Conservation (phyloP, 1,284 basidiomycete genomes). For the Xerocomus minutiporus region DNA sequence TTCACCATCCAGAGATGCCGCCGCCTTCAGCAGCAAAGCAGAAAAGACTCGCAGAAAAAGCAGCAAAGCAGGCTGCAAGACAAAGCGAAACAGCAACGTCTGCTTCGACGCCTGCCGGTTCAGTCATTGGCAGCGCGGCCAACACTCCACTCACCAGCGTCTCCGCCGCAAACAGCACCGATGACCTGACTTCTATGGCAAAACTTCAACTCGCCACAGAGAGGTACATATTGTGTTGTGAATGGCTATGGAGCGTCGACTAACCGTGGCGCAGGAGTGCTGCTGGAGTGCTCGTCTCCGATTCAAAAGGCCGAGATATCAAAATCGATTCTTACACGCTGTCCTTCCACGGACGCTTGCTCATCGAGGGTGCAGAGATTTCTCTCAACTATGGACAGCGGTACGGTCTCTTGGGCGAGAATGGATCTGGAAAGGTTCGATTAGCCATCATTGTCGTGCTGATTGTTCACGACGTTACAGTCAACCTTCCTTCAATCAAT, state of each 20-base stretch:
- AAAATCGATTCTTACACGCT: slow-evolving; percentile 96
- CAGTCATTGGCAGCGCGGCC: slow-evolving; percentile 54
- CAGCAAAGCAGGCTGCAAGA: slow-evolving; percentile 68
- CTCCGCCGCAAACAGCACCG: slow-evolving; percentile 69
- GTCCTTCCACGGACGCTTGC: slow-evolving; percentile 93
- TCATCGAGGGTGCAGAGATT: slow-evolving; percentile 87
- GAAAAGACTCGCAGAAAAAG: slow-evolving; percentile 87
- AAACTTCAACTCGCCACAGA: slow-evolving; percentile 86
- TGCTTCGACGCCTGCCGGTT: slow-evolving; percentile 57
- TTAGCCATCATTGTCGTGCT: slow-evolving; percentile 1
- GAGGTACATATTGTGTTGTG: slow-evolving; percentile 45
- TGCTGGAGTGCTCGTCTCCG: slow-evolving; percentile 89
- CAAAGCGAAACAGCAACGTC: slow-evolving; percentile 46
- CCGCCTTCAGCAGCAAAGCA: slow-evolving; percentile 71
- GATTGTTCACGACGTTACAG: slow-evolving; percentile 31
- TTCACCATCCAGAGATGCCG: slow-evolving; percentile 50
- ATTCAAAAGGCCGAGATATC: slow-evolving; percentile 90
- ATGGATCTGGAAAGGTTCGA: slow-evolving; percentile 93
- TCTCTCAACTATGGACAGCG: slow-evolving; percentile 96
- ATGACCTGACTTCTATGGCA: slow-evolving; percentile 78
- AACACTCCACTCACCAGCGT: slow-evolving; percentile 78
- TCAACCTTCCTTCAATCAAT: slow-evolving; percentile 72
- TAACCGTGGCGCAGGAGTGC: slow-evolving; percentile 57
- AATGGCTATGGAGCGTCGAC: neutral
- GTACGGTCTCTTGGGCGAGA: slow-evolving; percentile 94